Conservation (phyloP, 805 yeast species). For the Hyphopichia homilentoma region DNA sequence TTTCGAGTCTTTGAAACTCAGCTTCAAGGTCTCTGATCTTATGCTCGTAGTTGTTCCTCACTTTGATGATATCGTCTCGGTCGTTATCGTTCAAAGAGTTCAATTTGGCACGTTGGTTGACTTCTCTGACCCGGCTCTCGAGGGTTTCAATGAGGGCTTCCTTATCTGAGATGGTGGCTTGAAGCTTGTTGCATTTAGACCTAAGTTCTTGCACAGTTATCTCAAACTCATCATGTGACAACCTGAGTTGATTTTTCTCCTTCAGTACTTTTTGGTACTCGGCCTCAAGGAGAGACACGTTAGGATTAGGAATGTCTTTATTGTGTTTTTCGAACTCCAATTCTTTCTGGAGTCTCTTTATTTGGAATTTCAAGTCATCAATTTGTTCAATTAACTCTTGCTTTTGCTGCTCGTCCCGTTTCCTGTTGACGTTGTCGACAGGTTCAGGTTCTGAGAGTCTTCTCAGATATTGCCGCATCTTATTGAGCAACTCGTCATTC, state of each 20-base stretch:
- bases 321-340: slow-evolving; percentile 24
- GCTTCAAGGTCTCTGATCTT: slow-evolving; percentile 30
- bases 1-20: slow-evolving; percentile 35
- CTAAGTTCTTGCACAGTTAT: slow-evolving; percentile 26
- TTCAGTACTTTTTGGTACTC: slow-evolving; percentile 9
- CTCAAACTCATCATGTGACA: slow-evolving; percentile 31
- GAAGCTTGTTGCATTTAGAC: slow-evolving; percentile 13
- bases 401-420: slow-evolving; percentile 25
- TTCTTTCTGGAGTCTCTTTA: slow-evolving; percentile 31
- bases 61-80: slow-evolving; percentile 28
- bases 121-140: slow-evolving; percentile 27
- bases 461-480: slow-evolving; percentile 11
- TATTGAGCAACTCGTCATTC: slow-evolving; percentile 20
- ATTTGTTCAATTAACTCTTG: slow-evolving; percentile 27
- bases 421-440: slow-evolving; percentile 17
- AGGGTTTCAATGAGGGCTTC: slow-evolving; percentile 34
- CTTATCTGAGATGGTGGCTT: slow-evolving; percentile 22
- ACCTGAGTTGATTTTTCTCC: slow-evolving; percentile 11
- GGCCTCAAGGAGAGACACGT: slow-evolving; percentile 5
- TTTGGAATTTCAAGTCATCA: slow-evolving; percentile 31
- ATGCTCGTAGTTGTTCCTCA: slow-evolving; percentile 35
- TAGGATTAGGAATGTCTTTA: slow-evolving; percentile 1
- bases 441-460: slow-evolving; percentile 16
- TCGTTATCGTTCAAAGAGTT: slow-evolving; percentile 26
- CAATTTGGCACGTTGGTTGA: slow-evolving; percentile 20